Base-by-base conservation (phyloP, 192 early-diverging fungal genomes). In the Chytriomyces sp. region DNA sequence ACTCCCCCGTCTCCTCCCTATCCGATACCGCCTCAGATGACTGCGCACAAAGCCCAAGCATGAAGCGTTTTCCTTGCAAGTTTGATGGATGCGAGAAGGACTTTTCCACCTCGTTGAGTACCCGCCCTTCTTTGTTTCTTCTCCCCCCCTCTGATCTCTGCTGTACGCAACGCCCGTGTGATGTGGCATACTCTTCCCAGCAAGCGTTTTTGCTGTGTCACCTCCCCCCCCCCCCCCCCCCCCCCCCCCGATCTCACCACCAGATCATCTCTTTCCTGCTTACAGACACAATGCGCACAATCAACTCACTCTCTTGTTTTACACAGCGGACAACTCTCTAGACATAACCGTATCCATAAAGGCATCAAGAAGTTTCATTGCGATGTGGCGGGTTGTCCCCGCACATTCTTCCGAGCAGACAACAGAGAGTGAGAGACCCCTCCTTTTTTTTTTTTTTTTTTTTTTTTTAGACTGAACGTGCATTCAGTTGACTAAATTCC, bases 321-420 rank as follows among this genome's bases (percentile, higher is more conserved):
- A 73, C 45, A 45, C 18, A 68, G 67, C 8, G 71, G 71, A 5
- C 71, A 73, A 73, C 71, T 73, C 71, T 73, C 71, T 16, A 53
- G 71, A 0, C 71, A 73, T 46, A 73, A 73, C 71, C 71, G 71
- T 43, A 73, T 73, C 23, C 71, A 73, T 26, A 73, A 73, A 26
- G 71, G 71, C 6, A 45, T 73, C 60, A 73, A 73, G 28, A n/a
- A 44, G 7, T 73, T 73, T 20, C 53, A 60, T 9, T 73, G 71
- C 45, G 35, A 26, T 11, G 71, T 73, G 43, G 13, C 0, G 4
- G 71, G 71, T 18, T 73, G 71, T 28, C n/a, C 16, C 9, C 53
- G 71, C 8, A 73, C 50, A 10, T 73, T 73, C 60, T 73, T 73
- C 44, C 71, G 71, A 9, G 71, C 71, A 7, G 71, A 73, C 71